Evolutionary conservation across 148 eudicot genomes (phyloP), one percentile per base, ranked within the genome.

Genomic region (Rhododendron kiyosumense): DNA sequence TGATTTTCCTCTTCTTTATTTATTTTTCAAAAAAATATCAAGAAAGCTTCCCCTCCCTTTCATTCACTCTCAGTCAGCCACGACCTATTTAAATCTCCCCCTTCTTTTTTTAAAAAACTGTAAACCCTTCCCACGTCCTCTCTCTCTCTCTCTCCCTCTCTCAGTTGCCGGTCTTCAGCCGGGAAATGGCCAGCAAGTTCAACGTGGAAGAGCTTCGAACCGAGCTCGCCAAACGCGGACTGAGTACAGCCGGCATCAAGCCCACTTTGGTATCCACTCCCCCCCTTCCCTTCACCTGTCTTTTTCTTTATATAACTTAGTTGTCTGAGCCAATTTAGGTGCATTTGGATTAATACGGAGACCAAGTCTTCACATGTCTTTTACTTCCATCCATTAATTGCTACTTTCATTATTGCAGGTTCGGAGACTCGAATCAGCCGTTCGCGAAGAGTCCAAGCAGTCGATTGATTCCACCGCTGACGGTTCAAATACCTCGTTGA

Each of bases 121-220:
- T 9, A 51, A 51, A 51, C 54, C 54, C 17, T 18, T 54, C 61
- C 61, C 22, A 4, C 61, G 22, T 54, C 61, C 30, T 67, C 79
- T 32, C 80, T 49, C 43, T 32, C 79, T 38, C 80, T 36, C 80
- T 18, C 79, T 38, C 80, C 18, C 80, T 20, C 48, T 78, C 52
- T 45, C 34, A 34, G 51, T 51, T 38, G 12, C 81, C 52, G 30
- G 54, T 78, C 84, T 34, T 11, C 12, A 41, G 36, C 48, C 32
- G 14, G 36, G 10, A 73, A 36, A 88, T 90, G 88, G 84, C 89
- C 6, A 91, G 48, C 90, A 87, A 88, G 17, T 90, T 94, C 88
- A 94, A 90, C 85, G 99, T 95, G 17, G 95, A 92, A 36, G 95
- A 95, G 86, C 98, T 96, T 48, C 92, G 99, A 30, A 83, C 89